Percentiles rank a stretch among this genome's conserved stretches.
These are phyloP conservation scores for Onygena corvina DNA, from an alignment of 2,329 filamentous ascomycete genomes.

Conservation along the genomic window DNA sequence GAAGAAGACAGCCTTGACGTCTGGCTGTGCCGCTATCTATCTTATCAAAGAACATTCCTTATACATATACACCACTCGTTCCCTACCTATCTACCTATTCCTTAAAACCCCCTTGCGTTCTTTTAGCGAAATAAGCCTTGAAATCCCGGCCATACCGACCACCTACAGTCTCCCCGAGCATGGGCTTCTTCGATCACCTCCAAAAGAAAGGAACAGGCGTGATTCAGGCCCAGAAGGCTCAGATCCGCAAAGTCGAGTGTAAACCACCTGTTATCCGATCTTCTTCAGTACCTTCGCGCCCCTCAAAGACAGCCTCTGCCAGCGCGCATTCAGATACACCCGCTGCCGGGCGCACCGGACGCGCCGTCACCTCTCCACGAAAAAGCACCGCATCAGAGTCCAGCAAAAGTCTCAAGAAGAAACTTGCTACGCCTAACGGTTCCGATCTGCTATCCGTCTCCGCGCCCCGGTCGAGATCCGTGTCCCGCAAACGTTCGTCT, in stretches of 20 bases:
- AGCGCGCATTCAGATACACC: conserved; percentile 10
- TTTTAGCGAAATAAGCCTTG: background rate
- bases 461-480: conserved; percentile 10
- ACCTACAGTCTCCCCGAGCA: conserved; percentile 14
- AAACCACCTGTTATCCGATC: conserved; percentile 22
- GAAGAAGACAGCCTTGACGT: background rate
- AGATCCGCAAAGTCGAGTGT: conserved; percentile 33
- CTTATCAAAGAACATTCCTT: background rate
- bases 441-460: background rate
- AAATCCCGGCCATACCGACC: background rate
- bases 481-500: conserved; percentile 29
- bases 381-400: background rate
- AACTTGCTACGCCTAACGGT: background rate
- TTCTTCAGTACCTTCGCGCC: conserved; percentile 20
- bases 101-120: background rate
- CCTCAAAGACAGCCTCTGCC: conserved; percentile 12
- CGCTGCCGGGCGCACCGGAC: conserved; percentile 3
- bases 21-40: background rate
- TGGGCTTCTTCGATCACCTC: conserved; percentile 37
- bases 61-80: background rate
- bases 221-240: conserved; percentile 31
- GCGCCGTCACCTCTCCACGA: conserved; percentile 3
- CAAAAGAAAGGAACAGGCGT: conserved; percentile 34
- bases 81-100: background rate
- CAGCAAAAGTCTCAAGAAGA: background rate